Conservation (phyloP, 306 rosid species). For the Alnus glutinosa region DNA sequence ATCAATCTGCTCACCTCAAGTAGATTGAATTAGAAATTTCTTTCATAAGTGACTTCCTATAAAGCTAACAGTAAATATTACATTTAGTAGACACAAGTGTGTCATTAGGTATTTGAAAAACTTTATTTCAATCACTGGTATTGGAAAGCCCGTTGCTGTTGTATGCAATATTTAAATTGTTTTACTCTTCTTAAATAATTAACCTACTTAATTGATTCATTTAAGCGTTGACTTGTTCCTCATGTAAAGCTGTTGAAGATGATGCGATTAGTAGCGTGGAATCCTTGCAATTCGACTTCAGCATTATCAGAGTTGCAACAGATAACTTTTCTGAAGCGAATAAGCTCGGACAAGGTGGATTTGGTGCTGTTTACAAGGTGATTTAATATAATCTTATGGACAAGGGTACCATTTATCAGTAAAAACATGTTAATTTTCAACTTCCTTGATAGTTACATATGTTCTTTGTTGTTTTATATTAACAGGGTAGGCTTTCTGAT, state of each 20-base stretch:
- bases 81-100: no score
- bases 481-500: slow-evolving; percentile 36
- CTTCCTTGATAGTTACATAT: no score
- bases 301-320: slow-evolving; percentile 30
- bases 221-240: background rate
- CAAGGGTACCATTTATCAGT: no score
- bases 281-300: slow-evolving; percentile 25
- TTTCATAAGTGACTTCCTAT: no score
- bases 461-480: background rate
- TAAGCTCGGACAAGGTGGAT: slow-evolving; percentile 48
- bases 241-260: background rate
- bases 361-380: slow-evolving; percentile 47
- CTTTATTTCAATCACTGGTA: background rate
- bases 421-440: no score
- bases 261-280: slow-evolving; percentile 10
- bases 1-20: no score
- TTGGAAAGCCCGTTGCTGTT: background rate
- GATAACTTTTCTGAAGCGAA: slow-evolving; percentile 34
- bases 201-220: background rate
- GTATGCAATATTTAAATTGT: background rate
- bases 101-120: no score
- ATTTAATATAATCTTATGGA: background rate
- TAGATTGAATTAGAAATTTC: no score
- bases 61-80: no score
- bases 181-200: background rate